These are phyloP conservation scores for Aspergillus sp. DNA, from an alignment of 2,329 filamentous ascomycete species.

Conservation along the genomic window DNA sequence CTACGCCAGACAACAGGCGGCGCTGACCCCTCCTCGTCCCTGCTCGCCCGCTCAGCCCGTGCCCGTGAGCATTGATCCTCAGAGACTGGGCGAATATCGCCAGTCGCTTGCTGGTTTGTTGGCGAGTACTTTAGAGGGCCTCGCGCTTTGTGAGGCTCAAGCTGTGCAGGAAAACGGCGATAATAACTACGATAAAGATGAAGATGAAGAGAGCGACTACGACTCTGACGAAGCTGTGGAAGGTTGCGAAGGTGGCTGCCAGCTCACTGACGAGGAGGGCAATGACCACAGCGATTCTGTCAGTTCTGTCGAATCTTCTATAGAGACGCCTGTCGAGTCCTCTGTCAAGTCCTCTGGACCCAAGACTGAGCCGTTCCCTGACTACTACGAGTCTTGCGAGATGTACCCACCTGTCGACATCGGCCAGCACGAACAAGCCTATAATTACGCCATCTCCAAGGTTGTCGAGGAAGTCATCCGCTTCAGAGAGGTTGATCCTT, in stretches of 20 bases:
- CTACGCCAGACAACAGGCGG: no score
- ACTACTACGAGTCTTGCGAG: slow-evolving; percentile 17
- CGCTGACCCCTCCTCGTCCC: no score
- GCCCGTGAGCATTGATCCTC: no score
- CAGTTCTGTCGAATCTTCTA: no score
- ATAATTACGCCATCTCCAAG: slow-evolving; percentile 16
- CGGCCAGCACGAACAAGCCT: slow-evolving; percentile 13
- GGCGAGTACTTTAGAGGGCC: background rate
- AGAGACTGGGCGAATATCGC: background rate
- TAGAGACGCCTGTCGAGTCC: background rate
- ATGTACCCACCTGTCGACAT: slow-evolving; percentile 2
- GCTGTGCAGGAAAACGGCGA: background rate
- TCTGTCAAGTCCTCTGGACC: background rate
- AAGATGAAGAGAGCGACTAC: background rate
- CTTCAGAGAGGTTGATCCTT: slow-evolving; percentile 9
- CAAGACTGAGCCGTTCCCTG: slow-evolving; percentile 19
- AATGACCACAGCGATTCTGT: background rate
- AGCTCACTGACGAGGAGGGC: background rate
- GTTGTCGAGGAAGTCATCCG: slow-evolving; percentile 16
- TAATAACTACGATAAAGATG: background rate
- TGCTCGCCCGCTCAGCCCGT: no score
- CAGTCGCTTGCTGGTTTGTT: background rate
- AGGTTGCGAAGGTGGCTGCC: no score
- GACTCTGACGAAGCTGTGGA: no score
- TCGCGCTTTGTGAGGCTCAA: background rate